Conservation (phyloP, 2,329 filamentous ascomycete species). For the Colletotrichum spaethianum region DNA sequence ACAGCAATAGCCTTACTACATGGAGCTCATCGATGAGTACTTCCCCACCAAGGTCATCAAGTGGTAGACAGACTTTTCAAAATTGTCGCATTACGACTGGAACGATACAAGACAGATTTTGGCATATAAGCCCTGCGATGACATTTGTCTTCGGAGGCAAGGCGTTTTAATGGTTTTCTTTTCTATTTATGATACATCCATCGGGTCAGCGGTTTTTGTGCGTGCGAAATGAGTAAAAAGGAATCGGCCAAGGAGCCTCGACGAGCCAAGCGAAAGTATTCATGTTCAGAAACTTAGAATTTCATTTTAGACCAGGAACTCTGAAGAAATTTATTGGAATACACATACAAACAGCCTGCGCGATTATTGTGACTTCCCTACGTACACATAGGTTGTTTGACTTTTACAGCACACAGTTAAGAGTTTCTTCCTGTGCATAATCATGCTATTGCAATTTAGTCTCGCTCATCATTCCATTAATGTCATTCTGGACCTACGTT, state of each 20-base stretch:
- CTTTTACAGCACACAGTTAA: not conserved
- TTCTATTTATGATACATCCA: conserved; percentile 23
- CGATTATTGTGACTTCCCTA: no score
- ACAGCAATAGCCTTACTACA: conserved; percentile 53
- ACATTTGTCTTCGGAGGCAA: conserved; percentile 8
- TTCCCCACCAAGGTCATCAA: conserved; percentile 56
- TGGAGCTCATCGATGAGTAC: conserved; percentile 60
- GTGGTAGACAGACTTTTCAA: conserved; percentile 49
- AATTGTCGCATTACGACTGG: conserved; percentile 29
- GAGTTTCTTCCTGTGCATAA: no score
- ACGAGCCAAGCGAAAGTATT: not conserved
- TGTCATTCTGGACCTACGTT: no score
- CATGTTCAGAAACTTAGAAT: conserved; percentile 7
- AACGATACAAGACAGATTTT: conserved; percentile 23
- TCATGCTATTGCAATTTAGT: no score
- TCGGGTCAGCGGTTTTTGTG: conserved; percentile 15
- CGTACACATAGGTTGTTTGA: no score
- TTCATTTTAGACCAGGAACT: conserved; percentile 7
- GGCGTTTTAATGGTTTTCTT: conserved; percentile 29
- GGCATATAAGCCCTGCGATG: conserved; percentile 22
- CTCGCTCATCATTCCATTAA: no score
- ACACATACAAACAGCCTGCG: not conserved
- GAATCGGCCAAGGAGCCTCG: conserved; percentile 13
- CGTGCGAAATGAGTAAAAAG: conserved; percentile 16
- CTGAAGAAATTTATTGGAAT: conserved; percentile 7